These are phyloP conservation scores for Gracilaria gracilis DNA, from an alignment of 23 red algal genomes.

Conservation along the genomic window DNA sequence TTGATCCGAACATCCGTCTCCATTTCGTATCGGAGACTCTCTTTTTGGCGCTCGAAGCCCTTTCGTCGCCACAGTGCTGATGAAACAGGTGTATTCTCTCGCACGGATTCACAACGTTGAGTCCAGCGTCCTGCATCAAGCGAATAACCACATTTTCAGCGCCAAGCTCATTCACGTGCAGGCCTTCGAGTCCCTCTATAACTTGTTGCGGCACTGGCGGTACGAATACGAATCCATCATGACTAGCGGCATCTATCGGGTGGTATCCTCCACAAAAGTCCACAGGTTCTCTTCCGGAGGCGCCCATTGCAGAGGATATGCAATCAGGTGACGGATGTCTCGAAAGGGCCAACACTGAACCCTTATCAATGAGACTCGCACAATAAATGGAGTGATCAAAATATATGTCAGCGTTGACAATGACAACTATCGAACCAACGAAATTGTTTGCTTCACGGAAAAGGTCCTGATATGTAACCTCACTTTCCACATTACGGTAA, in stretches of 20 bases:
- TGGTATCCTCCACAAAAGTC: constrained; percentile 61
- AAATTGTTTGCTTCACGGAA: constrained; percentile 23
- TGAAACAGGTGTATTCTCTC: constrained; percentile 26
- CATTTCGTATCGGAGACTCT: not conserved
- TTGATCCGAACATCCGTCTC: not conserved
- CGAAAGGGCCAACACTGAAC: constrained; percentile 24
- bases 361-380: constrained; percentile 1
- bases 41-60: not conserved
- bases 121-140: constrained; percentile 1
- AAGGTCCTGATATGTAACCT: constrained; percentile 19
- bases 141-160: constrained; percentile 53
- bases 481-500: not conserved
- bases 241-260: constrained; percentile 6
- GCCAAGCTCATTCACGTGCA: constrained; percentile 49
- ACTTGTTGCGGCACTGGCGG: constrained; percentile 25
- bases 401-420: constrained; percentile 64
- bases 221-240: constrained; percentile 56
- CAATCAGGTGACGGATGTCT: constrained; percentile 63
- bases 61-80: constrained; percentile 8
- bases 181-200: not conserved
- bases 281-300: constrained; percentile 27
- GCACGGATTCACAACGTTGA: constrained; percentile 42
- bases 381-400: constrained; percentile 47
- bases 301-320: constrained; percentile 15
- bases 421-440: constrained; percentile 21